Evolutionary conservation across 2,329 filamentous ascomycete genomes (phyloP), one percentile per base, ranked within the genome.

Genomic region (Colletotrichum zoysiae): DNA sequence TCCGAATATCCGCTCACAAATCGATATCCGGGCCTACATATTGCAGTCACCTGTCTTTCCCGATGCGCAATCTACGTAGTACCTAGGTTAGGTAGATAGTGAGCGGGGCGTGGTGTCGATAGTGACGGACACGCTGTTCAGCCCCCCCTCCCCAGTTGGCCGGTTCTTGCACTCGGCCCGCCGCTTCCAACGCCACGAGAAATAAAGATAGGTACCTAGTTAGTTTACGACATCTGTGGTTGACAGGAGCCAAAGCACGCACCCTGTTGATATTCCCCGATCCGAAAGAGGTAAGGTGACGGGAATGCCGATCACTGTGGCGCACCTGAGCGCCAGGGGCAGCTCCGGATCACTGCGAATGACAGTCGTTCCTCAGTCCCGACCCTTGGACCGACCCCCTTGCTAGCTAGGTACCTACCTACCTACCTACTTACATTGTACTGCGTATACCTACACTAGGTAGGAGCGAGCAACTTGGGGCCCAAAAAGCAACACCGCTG

Each of bases 241-340:
- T 60, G 57, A 67, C 48, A 62, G 68, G 50, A 53, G 42, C 40
- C 48, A 56, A 42, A 64, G 57, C 67, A 67, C 68, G 68, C 68
- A 62, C 38, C 40, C 68, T 33, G 26, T 48, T 74, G 3, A 30
- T 30, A 40, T 55, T 64, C 57, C 65, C 58, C 53, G 48, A 53
- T 46, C 71, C 60, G 48, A 66, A 72, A 50, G 23, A 18, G 73
- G 71, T 64, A 74, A 72, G 62, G 68, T 61, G 59, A 68, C 73
- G 73, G 73, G 57, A 69, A 65, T 55, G 71, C 73, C 73, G 73
- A 74, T 70, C 71, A 70, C 44, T 56, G 68, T 73, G 73, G 73
- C 73, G 73, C 63, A 67, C 73, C 73, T 74, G 68, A 74, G 57
- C 26, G 55, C 65, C 72, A 50, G 42, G 68, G 73, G 71, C 58